phyloP scores from a whole-genome alignment of 352 stramenopile genomes.

The Pythium aquatile region DNA sequence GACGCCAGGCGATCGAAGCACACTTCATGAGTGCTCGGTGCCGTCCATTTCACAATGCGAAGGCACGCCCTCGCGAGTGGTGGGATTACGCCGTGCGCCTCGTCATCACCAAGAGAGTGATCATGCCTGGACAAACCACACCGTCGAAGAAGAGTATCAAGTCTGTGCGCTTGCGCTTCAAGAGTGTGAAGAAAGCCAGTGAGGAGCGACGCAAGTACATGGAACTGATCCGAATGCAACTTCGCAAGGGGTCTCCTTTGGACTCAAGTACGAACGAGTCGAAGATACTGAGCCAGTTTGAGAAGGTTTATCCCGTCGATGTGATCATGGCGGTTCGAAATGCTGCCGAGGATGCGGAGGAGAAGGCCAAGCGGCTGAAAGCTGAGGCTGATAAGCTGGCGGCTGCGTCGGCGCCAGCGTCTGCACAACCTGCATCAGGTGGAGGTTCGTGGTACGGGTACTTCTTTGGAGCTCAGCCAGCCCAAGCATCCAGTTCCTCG shows the following conservation, averaged over 20 bases:
- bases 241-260: conserved; percentile 40
- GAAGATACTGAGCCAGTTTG: conserved; percentile 46
- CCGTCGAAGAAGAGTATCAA: conserved; percentile 17
- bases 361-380: conserved; percentile 27
- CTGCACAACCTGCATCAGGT: conserved; percentile 14
- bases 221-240: conserved; percentile 46
- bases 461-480: conserved; percentile 54
- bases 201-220: conserved; percentile 64
- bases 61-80: conserved; percentile 50
- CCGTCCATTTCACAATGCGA: conserved; percentile 50
- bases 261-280: conserved; percentile 43
- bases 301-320: conserved; percentile 67
- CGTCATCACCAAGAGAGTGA: conserved; percentile 37
- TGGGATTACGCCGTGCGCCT: conserved; percentile 73
- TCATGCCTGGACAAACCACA: not conserved
- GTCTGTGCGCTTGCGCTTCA: conserved; percentile 43
- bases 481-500: conserved; percentile 7
- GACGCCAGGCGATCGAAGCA: conserved; percentile 55
- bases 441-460: conserved; percentile 77
- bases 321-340: conserved; percentile 64
- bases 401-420: conserved; percentile 23
- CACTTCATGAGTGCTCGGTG: conserved; percentile 63
- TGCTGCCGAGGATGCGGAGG: conserved; percentile 54
- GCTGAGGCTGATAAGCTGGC: conserved; percentile 29
- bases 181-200: conserved; percentile 47